Evolutionary conservation across 2,329 filamentous ascomycete species (phyloP), one percentile per base, ranked within the genome.

Genomic region (Ophiocordyceps camponoti-saundersi): DNA sequence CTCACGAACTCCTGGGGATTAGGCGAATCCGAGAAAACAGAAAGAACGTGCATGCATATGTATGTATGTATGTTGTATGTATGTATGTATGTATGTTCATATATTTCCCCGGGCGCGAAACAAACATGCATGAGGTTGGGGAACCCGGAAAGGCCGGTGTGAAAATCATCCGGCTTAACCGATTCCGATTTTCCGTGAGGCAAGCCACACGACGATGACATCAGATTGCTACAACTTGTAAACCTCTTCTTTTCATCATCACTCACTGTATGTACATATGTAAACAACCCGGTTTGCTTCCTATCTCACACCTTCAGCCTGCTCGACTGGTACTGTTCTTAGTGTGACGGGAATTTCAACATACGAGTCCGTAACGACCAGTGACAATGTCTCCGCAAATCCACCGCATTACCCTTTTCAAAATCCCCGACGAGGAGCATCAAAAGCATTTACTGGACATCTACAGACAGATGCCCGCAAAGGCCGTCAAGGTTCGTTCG

Each of bases 371-470:
- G 23, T 8, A 26, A 26, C 23, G 8, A 21, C 8, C 8, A 32
- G 39, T 26, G 30, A 13, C 22, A 21, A 47, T 47, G 46, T 20
- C 42, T 7, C 13, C n/a, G 10, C 44, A 34, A 44, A 47, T 57
- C 20, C 56, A 57, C 13, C 55, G 63, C 18, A 53, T 66, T 10
- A 66, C 64, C 2, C 55, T 66, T 2, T 66, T 66, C 57, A 66
- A 66, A 49, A 59, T 66, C 6, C 56, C 58, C 22, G 52, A 53
- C 3, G 51, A 53, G 22, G 61, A 59, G 11, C 57, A 64, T 26
- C 59, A 57, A 34, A 48, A 58, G 21, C 57, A 53, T 13, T 47
- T 65, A 8, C 26, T 65, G 1, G 50, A 53, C 0, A 50, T 61
- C 3, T 65, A 65, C 50, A 56, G 52, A n/a, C 46, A 52, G 16